These are phyloP conservation scores for Mycena maculata DNA, from an alignment of 768 basidiomycete genomes.

Conservation along the genomic window DNA sequence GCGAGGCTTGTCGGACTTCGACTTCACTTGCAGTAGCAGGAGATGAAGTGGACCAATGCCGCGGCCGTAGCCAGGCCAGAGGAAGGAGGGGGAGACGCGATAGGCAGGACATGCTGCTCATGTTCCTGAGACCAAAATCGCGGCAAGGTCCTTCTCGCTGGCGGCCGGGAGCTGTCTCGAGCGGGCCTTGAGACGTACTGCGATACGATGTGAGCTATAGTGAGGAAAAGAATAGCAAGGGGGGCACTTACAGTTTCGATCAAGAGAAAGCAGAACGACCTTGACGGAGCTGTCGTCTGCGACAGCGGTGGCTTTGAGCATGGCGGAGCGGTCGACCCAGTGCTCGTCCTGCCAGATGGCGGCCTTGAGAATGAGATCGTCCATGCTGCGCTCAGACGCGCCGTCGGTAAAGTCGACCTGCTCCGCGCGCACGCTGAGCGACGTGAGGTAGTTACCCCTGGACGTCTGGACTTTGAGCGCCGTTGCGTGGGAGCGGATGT, in stretches of 20 bases:
- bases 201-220: constrained; percentile 27
- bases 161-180: constrained; percentile 88
- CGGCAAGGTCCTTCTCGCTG: constrained; percentile 86
- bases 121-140: constrained; percentile 61
- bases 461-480: constrained; percentile 96
- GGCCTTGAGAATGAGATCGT: constrained; percentile 93
- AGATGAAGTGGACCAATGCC: constrained; percentile 29
- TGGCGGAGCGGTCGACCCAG: constrained; percentile 84
- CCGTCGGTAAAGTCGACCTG: constrained; percentile 76
- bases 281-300: constrained; percentile 69
- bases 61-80: constrained; percentile 26
- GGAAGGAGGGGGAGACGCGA: not conserved
- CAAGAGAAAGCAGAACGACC: constrained; percentile 90
- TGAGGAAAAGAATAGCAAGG: constrained; percentile 29
- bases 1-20: constrained; percentile 33
- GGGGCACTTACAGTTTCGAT: constrained; percentile 85
- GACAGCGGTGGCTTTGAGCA: constrained; percentile 63
- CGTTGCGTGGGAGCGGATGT: constrained; percentile 76
- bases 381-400: constrained; percentile 81
- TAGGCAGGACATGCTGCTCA: constrained; percentile 16
- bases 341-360: constrained; percentile 95
- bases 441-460: constrained; percentile 91
- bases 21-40: constrained; percentile 26
- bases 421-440: constrained; percentile 86
- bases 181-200: constrained; percentile 92